Evolutionary conservation across 2,329 filamentous ascomycete genomes (phyloP).

Genomic region (Stagonosporopsis rhizophila): DNA sequence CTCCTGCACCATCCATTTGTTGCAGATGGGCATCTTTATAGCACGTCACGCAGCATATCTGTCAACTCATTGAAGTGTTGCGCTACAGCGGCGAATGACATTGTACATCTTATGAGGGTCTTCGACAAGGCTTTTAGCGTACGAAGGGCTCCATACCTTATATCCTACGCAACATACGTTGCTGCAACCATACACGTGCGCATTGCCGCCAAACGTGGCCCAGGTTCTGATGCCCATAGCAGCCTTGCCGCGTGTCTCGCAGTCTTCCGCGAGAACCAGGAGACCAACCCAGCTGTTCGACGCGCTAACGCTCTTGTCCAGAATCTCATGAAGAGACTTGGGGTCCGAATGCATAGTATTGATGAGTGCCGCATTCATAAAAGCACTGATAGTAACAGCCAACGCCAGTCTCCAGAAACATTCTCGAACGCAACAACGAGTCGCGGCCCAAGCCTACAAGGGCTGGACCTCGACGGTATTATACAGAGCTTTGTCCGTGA

Average conservation of each 20-base stretch:
- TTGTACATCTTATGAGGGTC: conserved; percentile 53
- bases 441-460: conserved; percentile 33
- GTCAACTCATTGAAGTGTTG: conserved; percentile 56
- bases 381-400: conserved; percentile 6
- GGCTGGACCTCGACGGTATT: conserved; percentile 53
- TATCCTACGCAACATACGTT: conserved; percentile 64
- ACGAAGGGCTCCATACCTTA: conserved; percentile 59
- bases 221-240: conserved; percentile 48
- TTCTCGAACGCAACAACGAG: conserved; percentile 16
- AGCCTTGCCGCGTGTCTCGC: conserved; percentile 54
- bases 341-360: conserved; percentile 26
- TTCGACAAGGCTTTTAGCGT: conserved; percentile 58
- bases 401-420: conserved; percentile 12
- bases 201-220: conserved; percentile 54
- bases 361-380: conserved; percentile 29
- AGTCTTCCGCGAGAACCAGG: conserved; percentile 58
- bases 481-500: conserved; percentile 53
- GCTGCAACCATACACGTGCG: conserved; percentile 61
- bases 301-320: conserved; percentile 57
- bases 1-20: conserved; percentile 63
- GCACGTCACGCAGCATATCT: conserved; percentile 49
- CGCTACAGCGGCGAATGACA: conserved; percentile 55
- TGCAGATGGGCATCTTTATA: conserved; percentile 58
- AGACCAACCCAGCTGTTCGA: conserved; percentile 59
- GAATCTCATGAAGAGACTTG: conserved; percentile 56